These are phyloP conservation scores for Oxyria digyna DNA, from an alignment of 148 eudicot genomes.

Conservation along the genomic window DNA sequence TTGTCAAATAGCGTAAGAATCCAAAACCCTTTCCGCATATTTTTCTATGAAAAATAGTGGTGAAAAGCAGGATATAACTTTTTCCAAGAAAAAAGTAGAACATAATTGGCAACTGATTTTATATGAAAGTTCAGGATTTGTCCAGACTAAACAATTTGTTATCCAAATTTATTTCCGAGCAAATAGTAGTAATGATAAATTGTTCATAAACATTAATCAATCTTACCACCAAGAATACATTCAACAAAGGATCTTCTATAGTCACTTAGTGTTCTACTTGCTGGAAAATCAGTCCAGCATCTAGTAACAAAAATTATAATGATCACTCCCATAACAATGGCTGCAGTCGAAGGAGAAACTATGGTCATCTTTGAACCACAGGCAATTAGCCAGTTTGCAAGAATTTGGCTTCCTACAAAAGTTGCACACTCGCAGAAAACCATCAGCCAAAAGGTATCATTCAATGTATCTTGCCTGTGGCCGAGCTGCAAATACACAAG, in stretches of 20 bases:
- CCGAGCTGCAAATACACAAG: slow-evolving; percentile 47
- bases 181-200: neutral
- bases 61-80: neutral
- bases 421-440: slow-evolving; percentile 59
- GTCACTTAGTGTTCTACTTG: slow-evolving; percentile 28
- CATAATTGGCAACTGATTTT: neutral
- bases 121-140: neutral
- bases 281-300: slow-evolving; percentile 46
- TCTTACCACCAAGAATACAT: slow-evolving; percentile 42
- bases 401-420: slow-evolving; percentile 59
- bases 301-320: slow-evolving; percentile 28
- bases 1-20: neutral
- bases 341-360: slow-evolving; percentile 33
- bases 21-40: neutral
- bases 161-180: neutral
- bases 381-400: slow-evolving; percentile 57
- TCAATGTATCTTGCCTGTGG: slow-evolving; percentile 69
- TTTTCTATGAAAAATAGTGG: neutral
- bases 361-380: slow-evolving; percentile 23
- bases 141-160: neutral
- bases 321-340: slow-evolving; percentile 42
- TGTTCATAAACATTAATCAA: neutral
- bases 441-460: slow-evolving; percentile 88
- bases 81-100: too few species aligned
- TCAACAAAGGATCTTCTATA: slow-evolving; percentile 38